A percentile compares a stretch with the other conserved stretches of the same genome.
Evolutionary conservation across 257 asterid genomes (phyloP).

Genomic region (Solanum peruvianum): DNA sequence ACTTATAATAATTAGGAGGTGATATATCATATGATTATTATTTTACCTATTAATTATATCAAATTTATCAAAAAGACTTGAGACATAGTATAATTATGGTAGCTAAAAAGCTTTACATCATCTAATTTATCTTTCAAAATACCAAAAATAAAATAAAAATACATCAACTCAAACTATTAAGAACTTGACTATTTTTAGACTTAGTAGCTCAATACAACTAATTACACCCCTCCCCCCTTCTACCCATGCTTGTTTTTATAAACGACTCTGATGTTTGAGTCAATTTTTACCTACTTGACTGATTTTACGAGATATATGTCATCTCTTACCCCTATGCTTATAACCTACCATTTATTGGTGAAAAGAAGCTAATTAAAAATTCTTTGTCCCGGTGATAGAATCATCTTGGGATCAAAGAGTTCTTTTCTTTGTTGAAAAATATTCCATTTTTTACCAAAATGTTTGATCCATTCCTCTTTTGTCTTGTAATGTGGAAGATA

Average conservation of each 20-base stretch:
- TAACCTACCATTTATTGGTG: neutral
- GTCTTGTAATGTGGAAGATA: conserved; percentile 43
- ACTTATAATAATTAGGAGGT: neutral
- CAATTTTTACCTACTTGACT: too few relatives aligned
- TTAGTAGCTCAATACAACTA: too few relatives aligned
- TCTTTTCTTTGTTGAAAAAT: conserved; percentile 27
- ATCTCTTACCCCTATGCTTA: neutral
- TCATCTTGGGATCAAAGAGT: conserved; percentile 35
- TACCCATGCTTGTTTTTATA: neutral
- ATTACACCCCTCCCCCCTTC: neutral
- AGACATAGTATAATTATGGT: neutral
- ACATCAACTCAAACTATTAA: neutral
- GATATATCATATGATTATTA: neutral
- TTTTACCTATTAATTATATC: neutral
- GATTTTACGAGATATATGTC: too few relatives aligned
- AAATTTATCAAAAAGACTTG: neutral
- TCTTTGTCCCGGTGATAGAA: conserved; percentile 32
- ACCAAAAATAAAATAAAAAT: neutral
- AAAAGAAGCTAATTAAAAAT: conserved; percentile 10
- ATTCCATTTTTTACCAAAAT: conserved; percentile 40
- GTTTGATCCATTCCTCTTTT: conserved; percentile 33
- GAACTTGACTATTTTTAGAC: neutral
- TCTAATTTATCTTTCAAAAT: neutral
- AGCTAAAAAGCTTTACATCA: neutral
- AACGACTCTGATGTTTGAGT: too few relatives aligned